Conservation (phyloP, 306 rosid species). For the Lathyrus tuberosus region DNA sequence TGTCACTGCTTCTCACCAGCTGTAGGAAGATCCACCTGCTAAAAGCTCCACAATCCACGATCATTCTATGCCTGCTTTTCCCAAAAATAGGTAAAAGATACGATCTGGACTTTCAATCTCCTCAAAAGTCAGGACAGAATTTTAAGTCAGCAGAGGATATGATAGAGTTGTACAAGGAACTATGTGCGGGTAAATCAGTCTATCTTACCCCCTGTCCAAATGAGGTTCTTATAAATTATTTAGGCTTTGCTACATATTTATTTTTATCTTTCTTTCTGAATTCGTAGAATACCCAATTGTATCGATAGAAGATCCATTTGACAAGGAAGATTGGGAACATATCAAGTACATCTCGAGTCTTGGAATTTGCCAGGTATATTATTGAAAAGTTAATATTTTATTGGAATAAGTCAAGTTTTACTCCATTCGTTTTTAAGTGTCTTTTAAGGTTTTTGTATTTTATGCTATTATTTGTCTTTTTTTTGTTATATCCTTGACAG, state of each 20-base stretch:
- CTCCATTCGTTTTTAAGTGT: not conserved
- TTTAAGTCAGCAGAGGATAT: constrained; percentile 89
- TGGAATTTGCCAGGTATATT: constrained; percentile 80
- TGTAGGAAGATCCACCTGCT: constrained; percentile 55
- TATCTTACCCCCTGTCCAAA: constrained; percentile 14
- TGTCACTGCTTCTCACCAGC: constrained; percentile 69
- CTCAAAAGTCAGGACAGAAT: constrained; percentile 77
- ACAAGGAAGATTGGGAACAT: constrained; percentile 96
- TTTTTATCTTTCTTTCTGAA: constrained; percentile 32
- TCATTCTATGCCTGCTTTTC: constrained; percentile 28
- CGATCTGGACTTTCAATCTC: constrained; percentile 77
- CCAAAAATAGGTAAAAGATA: constrained; percentile 78
- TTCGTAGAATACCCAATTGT: constrained; percentile 75
- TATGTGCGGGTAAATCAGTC: constrained; percentile 66
- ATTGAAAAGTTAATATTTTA: constrained; percentile 38
- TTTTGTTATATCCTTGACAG: constrained; percentile 6
- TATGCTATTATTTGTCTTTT: not conserved
- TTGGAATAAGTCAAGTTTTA: constrained; percentile 74
- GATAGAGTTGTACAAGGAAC: constrained; percentile 74
- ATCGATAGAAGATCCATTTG: constrained; percentile 97
- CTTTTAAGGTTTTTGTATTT: not conserved
- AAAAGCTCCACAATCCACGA: too few species aligned
- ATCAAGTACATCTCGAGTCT: constrained; percentile 66
- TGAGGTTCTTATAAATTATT: constrained; percentile 13
- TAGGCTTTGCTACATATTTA: constrained; percentile 28